These are phyloP conservation scores for Neoboletus subvelutipes DNA, from an alignment of 768 basidiomycete species.

Conservation along the genomic window DNA sequence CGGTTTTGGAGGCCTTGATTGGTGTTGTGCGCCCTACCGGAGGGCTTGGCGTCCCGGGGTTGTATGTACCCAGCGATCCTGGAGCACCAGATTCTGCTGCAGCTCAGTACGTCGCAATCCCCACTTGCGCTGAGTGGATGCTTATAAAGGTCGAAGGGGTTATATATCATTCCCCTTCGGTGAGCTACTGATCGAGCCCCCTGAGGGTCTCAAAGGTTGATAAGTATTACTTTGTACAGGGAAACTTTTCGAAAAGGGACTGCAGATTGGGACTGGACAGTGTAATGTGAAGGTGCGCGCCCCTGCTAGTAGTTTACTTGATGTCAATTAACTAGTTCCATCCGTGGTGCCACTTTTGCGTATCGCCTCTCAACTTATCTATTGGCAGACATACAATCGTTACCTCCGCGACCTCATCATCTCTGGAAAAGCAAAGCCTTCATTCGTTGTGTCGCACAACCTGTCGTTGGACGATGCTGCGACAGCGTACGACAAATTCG, in stretches of 20 bases:
- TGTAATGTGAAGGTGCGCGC: not conserved
- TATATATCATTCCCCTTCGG: slow-evolving; percentile 8
- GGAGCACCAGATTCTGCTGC: slow-evolving; percentile 53
- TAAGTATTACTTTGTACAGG: not conserved
- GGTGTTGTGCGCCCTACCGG: not conserved
- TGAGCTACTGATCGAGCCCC: not conserved
- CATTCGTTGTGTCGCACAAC: slow-evolving; percentile 7
- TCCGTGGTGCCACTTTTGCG: not conserved
- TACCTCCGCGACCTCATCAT: slow-evolving; percentile 10
- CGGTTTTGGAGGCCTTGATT: slow-evolving; percentile 46
- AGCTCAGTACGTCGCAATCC: slow-evolving; percentile 30
- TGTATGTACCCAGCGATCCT: slow-evolving; percentile 57
- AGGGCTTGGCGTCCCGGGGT: slow-evolving; percentile 50
- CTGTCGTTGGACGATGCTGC: slow-evolving; percentile 2
- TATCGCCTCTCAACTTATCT: not conserved
- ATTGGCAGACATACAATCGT: not conserved
- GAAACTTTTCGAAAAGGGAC: slow-evolving; percentile 4
- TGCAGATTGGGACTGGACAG: not conserved
- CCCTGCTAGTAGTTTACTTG: not conserved
- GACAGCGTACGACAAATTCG: slow-evolving; percentile 5
- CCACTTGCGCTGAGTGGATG: not conserved
- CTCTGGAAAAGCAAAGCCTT: not conserved
- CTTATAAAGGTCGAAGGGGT: not conserved
- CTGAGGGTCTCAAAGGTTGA: not conserved
- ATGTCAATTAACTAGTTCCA: not conserved